Evolutionary conservation across 2,329 filamentous ascomycete species (phyloP), one percentile per base, ranked within the genome.

Genomic region (Sclerotinia subarctica): DNA sequence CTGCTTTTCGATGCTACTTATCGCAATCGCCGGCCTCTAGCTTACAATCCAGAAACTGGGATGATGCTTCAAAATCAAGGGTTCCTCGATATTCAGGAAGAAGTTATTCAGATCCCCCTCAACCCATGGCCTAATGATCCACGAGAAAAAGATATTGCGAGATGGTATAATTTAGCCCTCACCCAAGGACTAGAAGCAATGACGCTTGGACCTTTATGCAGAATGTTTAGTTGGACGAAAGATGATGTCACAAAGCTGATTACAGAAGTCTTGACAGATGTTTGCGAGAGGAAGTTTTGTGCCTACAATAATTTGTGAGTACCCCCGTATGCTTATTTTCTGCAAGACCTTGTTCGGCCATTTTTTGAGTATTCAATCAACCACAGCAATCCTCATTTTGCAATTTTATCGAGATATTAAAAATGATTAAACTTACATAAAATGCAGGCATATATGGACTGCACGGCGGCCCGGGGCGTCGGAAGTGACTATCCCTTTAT

Each of bases 81-180:
- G 19, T 97, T 96, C 77, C 88, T 88, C 49, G 90, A 97, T 69
- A 88, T 97, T 73, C 85, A 86, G 71, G 89, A 94, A 77, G 83
- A 86, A 70, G 83, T 87, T 64, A 87, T 91, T 70, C 84, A 84
- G 68, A 81, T 94, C 47, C 91, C 92, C 42, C 83, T 92, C 76
- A 94, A 90, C 75, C 87, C 88, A 32, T 94, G 91, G 90, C 85
- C 87, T 69, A 78, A 81, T 35, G 87, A 92, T 73, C 81, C 84
- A 35, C 83, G 87, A 71, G 83, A 88, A 72, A 88, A 87, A 70
- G 85, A 90, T 56, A 84, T 93, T 65, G 92, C 91, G 42, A 84
- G 88, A 68, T 96, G 92, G 91, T 96, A 96, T 79, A 93, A 94
- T 75, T 81, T 94, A 32, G 89, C 88, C 51, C 82, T 97, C 73